Base-by-base conservation (phyloP, 2,329 filamentous ascomycete genomes). In the Paecilomyces dactylethromorphus region DNA sequence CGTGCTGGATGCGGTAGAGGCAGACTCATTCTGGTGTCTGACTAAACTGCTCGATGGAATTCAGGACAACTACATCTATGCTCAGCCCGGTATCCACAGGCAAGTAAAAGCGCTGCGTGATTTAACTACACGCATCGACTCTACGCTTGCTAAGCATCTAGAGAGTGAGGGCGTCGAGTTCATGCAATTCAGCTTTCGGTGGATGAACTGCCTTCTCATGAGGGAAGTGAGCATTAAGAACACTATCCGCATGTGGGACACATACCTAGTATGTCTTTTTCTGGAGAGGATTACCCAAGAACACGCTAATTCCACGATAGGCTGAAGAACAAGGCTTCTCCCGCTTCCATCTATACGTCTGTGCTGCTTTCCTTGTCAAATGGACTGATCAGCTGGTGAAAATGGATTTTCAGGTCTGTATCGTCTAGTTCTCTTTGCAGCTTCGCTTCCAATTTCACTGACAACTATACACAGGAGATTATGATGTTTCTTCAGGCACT, bases 151-250 rank as follows among this genome's bases (percentile, higher is more conserved):
- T 2, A 94, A 90, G 66, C 94, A 99, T 71, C 81, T 99, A 49
- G 91, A 97, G 71, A 84, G 84, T 24, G 92, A 97, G 74, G 88
- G 92, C 32, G 91, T 99, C 29, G 94, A 99, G 72, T 99, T 99
- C 70, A 99, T 99, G 69, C 94, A 99, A 71, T 99, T 99, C 77
- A 97, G 92, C 75, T 99, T 99, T 73, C 84, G 94, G 58, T 99
- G 94, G 94, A 99, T 99, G 94, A 99, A 99, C 70, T 99, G 94
- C 74, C 84, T 99, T 56, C 81, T 99, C 64, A 99, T 99, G 94
- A 85, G 94, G 63, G 94, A 99, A 77, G 90, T 99, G 64, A 96
- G 90, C 71, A 93, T 99, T 59, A 90, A 88, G 73, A 97, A 97
- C 72, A 97, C 92, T 0, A 96, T 99, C 63, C 84, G 94, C 66